Evolutionary conservation across 768 basidiomycete genomes (phyloP), one percentile per base, ranked within the genome.

Genomic region (Lentinula sp.): DNA sequence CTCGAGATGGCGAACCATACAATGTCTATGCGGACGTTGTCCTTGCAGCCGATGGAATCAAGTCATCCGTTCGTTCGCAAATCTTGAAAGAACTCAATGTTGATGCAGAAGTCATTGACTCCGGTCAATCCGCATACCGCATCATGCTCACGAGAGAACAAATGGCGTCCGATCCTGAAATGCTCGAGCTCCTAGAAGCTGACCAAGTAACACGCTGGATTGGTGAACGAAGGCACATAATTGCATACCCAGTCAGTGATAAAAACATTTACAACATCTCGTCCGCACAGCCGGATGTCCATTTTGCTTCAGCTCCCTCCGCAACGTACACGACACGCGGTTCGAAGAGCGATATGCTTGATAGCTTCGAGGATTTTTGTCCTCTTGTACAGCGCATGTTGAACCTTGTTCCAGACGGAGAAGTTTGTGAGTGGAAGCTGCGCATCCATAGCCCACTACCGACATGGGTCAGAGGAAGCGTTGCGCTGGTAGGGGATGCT

Each of bases 371-470:
- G 6, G 73, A 73, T 32, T 78, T 74, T 61, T 75, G 74, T 62
- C 71, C 73, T 3, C 60, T 67, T 1, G 70, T 77, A 2, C 68
- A 69, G 57, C 70, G 73, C 45, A 68, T 77, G 61, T 66, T 77
- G 34, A 61, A 63, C 15, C 69, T 77, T 34, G 75, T 74, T 0
- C 68, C 70, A 1, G 70, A 68, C 42, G 69, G 68, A 28, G 70
- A 75, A 37, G 72, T 77, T n/a, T 69, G 68, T 40, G 78, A 78
- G 56, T 75, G 76, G 76, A 75, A 75, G 64, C 65, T 78, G 23
- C 63, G 72, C 34, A 67, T 77, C 8, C 76, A 78, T 63, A 63
- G 66, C 32, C 75, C 74, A 9, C 67, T 77, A 9, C 67, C 66
- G 37, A 71, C 69, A 8, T 80, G 77, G 78, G 67, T 80, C 16